Evolutionary conservation across 1,284 basidiomycete species (phyloP).

Genomic region (Mycena sp.): DNA sequence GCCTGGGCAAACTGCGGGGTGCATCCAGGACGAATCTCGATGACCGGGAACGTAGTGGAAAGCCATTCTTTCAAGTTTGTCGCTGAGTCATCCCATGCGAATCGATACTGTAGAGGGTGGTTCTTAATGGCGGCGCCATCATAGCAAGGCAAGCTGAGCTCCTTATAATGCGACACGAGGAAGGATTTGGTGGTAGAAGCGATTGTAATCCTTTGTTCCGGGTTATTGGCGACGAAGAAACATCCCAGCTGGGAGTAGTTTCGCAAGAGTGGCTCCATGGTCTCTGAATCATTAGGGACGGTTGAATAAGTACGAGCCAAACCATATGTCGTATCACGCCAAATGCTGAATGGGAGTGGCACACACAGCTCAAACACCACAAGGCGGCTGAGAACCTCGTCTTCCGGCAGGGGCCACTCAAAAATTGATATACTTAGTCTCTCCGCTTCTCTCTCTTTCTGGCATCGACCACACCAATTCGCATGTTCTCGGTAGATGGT

Average conservation of each 20-base stretch:
- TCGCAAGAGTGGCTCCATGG: not conserved
- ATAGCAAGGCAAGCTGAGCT: constrained; percentile 36
- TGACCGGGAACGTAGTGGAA: constrained; percentile 18
- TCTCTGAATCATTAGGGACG: not conserved
- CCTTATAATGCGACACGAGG: constrained; percentile 46
- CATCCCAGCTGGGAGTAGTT: not conserved
- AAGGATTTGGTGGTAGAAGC: constrained; percentile 55
- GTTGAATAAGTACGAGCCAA: constrained; percentile 44
- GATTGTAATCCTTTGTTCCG: constrained; percentile 39
- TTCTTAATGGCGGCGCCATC: constrained; percentile 25
- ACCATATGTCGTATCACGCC: constrained; percentile 53
- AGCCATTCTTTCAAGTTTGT: constrained; percentile 30
- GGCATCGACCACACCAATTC: constrained; percentile 52
- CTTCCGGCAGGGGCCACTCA: constrained; percentile 60
- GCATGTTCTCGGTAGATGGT: too few relatives aligned
- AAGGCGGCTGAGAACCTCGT: constrained; percentile 33
- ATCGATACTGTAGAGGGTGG: constrained; percentile 28
- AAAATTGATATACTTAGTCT: constrained; percentile 47
- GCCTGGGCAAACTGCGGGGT: constrained; percentile 42
- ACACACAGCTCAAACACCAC: constrained; percentile 56
- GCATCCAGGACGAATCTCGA: constrained; percentile 37
- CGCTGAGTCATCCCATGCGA: constrained; percentile 35
- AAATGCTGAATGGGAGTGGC: constrained; percentile 51
- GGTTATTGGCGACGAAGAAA: not conserved
- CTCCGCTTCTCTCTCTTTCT: constrained; percentile 29